Evolutionary conservation across 2,329 filamentous ascomycete genomes (phyloP), one percentile per base, ranked within the genome.

Genomic region (Colletotrichum orchidophilum): DNA sequence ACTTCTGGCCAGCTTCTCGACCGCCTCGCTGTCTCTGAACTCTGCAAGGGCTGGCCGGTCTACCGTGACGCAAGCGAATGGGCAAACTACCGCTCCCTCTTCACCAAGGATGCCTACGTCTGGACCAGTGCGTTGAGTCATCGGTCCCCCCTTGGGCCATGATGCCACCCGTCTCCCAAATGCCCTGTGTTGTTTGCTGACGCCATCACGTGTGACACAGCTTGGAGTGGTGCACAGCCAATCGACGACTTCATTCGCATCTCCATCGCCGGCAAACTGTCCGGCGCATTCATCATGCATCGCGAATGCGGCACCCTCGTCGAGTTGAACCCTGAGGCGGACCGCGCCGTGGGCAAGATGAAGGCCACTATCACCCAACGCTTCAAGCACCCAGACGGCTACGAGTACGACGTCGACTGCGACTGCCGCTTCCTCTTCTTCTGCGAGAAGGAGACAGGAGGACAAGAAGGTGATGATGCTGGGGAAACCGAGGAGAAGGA

Each of bases 271-370:
- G 87, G 86, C 67, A 87, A 87, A 77, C 79, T 83, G 27, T 79
- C 80, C 11, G 86, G 87, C 21, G 86, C 83, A 61, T 88, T 87
- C 78, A 89, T 89, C 78, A 87, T 87, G 85, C 87, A 89, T 76
- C 86, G 87, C 69, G 84, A 86, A 74, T 86, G 83, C 76, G 85
- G 85, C 50, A 86, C 84, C 0, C 75, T 83, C 11, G 83, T 85
- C 52, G 84, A 87, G 73, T 78, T 86, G 49, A 82, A 80, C 75
- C 77, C 76, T 9, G 69, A 74, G 15, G 79, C 74, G n/a, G 73
- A 74, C 61, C 83, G 85, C 29, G 86, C 84, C 63, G 78, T 87
- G 27, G 84, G 84, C 73, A 87, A 87, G 80, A 87, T 87, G 85
- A 87, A 87, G 80, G 84, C 85, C 9, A 87, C 85, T 64, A 87